phyloP scores from a whole-genome alignment of 495 filamentous ascomycete species.

The Aspergillus homomorphus region DNA sequence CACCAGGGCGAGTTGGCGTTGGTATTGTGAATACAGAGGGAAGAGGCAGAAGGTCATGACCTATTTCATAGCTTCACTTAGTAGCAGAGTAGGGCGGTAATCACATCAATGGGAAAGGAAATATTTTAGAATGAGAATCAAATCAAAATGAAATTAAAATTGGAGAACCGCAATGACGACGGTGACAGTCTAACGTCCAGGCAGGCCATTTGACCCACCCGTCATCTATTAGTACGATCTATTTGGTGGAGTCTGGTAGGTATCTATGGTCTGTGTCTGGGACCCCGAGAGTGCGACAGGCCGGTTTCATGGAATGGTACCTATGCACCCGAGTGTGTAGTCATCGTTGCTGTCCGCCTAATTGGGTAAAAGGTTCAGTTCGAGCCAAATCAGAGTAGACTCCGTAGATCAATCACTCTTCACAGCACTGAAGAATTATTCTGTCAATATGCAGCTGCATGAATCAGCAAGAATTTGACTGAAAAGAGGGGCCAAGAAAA shows the following conservation, averaged over 20 bases:
- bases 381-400: neutral
- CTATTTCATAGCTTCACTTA: neutral
- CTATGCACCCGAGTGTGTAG: neutral
- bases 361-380: neutral
- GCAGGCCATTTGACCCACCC: conserved; percentile 1
- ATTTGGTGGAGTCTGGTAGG: neutral
- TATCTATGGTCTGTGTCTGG: neutral
- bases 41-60: neutral
- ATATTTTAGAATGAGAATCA: neutral
- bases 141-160: neutral
- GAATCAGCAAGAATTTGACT: neutral
- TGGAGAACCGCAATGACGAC: neutral
- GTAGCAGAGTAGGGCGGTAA: neutral
- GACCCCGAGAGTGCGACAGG: neutral
- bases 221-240: conserved; percentile 2
- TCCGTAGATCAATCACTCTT: neutral
- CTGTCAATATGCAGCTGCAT: neutral
- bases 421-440: neutral
- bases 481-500: neutral
- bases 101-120: neutral
- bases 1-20: neutral
- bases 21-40: conserved; percentile 2
- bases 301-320: neutral
- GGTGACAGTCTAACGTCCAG: conserved; percentile 6
- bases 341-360: neutral